Conservation (phyloP, 2,329 filamentous ascomycete species). For the Exophiala calicioides region DNA sequence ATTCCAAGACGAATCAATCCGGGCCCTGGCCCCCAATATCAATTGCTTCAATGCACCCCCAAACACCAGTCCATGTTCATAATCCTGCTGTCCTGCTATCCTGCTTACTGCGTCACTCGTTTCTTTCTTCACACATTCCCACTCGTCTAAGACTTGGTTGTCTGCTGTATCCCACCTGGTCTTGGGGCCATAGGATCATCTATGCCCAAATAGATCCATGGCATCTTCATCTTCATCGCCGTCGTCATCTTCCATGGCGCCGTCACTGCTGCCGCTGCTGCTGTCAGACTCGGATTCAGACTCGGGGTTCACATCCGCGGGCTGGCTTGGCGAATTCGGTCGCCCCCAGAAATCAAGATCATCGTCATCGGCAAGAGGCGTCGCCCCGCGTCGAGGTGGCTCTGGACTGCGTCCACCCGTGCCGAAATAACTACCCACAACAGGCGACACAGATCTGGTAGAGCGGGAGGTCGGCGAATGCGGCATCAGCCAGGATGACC, state of each 20-base stretch:
- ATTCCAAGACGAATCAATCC: too few relatives aligned
- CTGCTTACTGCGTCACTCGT: too few relatives aligned
- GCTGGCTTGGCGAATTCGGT: slow-evolving; percentile 42
- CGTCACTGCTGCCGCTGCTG: slow-evolving; percentile 44
- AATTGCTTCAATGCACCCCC: too few relatives aligned
- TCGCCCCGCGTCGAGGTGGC: slow-evolving; percentile 6
- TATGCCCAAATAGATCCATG: slow-evolving; percentile 56
- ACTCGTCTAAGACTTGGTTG: too few relatives aligned
- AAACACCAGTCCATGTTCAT: too few relatives aligned
- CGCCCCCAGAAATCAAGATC: slow-evolving; percentile 61
- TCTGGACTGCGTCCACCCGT: slow-evolving; percentile 38
- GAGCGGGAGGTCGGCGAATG: slow-evolving; percentile 35
- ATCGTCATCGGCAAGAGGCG: slow-evolving; percentile 50
- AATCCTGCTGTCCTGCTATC: too few relatives aligned
- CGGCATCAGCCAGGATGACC: slow-evolving; percentile 37
- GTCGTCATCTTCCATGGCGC: slow-evolving; percentile 51
- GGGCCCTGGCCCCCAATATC: too few relatives aligned
- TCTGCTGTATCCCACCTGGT: background rate
- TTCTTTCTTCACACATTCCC: too few relatives aligned
- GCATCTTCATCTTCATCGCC: slow-evolving; percentile 48
- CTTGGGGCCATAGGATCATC: slow-evolving; percentile 36
- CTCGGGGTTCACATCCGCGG: slow-evolving; percentile 37
- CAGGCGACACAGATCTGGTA: slow-evolving; percentile 43
- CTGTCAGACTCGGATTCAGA: slow-evolving; percentile 35
- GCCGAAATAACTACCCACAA: slow-evolving; percentile 49